These are phyloP conservation scores for Iris macrosiphon DNA, from an alignment of 106 monocot species.

Conservation along the genomic window DNA sequence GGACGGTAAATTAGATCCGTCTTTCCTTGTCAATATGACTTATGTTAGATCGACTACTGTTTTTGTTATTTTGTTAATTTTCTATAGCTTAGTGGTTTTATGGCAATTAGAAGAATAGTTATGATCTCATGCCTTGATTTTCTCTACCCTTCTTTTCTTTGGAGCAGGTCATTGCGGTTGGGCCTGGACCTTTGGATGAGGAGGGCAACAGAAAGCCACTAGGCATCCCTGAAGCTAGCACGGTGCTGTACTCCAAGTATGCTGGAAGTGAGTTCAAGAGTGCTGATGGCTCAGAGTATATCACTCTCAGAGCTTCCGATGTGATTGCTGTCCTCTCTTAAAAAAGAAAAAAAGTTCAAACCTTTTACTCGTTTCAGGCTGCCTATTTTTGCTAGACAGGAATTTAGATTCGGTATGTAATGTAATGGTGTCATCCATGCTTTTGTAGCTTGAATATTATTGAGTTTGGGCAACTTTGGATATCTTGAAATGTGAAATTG, in stretches of 20 bases:
- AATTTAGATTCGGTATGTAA: neutral
- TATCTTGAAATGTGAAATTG: no score
- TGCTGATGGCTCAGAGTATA: slow-evolving; percentile 57
- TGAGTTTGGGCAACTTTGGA: no score
- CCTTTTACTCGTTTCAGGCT: no score
- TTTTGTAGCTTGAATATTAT: neutral
- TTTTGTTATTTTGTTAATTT: no score
- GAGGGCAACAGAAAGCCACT: slow-evolving; percentile 63
- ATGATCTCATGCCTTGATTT: no score
- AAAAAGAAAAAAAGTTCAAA: no score
- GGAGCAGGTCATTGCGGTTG: slow-evolving; percentile 61
- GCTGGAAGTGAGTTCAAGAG: slow-evolving; percentile 75
- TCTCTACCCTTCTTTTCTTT: no score
- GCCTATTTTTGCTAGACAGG: no score
- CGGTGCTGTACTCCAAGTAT: slow-evolving; percentile 71
- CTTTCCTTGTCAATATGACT: no score
- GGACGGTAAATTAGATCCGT: slow-evolving; percentile 22
- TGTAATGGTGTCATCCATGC: neutral
- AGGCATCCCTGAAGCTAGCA: slow-evolving; percentile 29
- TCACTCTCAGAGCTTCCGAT: slow-evolving; percentile 52
- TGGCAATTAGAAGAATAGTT: no score
- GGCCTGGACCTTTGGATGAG: slow-evolving; percentile 60
- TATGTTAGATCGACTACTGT: no score
- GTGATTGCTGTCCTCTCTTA: slow-evolving; percentile 66
- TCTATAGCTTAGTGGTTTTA: no score